Percentiles rank a stretch among this genome's conserved stretches.
These are phyloP conservation scores for Ophiostoma himal-ulmi DNA, from an alignment of 2,329 filamentous ascomycete species.

Conservation along the genomic window DNA sequence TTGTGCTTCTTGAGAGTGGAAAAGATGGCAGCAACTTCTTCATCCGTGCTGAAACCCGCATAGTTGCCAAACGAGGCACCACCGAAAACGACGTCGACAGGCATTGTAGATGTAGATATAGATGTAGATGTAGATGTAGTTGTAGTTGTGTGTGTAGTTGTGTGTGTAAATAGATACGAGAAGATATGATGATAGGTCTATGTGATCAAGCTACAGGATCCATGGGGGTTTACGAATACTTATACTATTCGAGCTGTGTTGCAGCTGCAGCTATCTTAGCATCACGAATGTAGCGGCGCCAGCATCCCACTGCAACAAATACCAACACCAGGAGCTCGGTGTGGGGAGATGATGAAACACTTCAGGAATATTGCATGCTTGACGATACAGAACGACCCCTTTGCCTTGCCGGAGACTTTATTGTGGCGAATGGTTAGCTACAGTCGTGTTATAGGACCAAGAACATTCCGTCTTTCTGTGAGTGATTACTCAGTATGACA, in stretches of 20 bases:
- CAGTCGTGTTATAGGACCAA: background rate
- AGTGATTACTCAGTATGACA: background rate
- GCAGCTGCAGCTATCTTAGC: too few relatives aligned
- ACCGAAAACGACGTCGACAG: background rate
- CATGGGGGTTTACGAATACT: background rate
- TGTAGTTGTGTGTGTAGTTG: too few relatives aligned
- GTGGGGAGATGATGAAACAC: background rate
- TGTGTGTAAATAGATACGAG: too few relatives aligned
- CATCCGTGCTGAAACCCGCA: background rate
- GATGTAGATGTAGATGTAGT: too few relatives aligned
- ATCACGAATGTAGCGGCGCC: too few relatives aligned
- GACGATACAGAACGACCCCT: background rate
- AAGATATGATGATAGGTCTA: background rate
- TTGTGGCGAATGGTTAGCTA: background rate
- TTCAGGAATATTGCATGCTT: background rate
- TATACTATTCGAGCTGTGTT: background rate
- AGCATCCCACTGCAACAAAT: too few relatives aligned
- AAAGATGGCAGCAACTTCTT: background rate
- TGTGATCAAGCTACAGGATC: background rate
- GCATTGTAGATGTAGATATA: background rate
- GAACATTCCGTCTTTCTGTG: background rate
- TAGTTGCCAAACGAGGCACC: background rate
- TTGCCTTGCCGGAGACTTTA: background rate
- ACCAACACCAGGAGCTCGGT: background rate
- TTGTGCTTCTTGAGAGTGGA: background rate